phyloP scores from a whole-genome alignment of 2,329 filamentous ascomycete species.

The Chaetomium globosum region DNA sequence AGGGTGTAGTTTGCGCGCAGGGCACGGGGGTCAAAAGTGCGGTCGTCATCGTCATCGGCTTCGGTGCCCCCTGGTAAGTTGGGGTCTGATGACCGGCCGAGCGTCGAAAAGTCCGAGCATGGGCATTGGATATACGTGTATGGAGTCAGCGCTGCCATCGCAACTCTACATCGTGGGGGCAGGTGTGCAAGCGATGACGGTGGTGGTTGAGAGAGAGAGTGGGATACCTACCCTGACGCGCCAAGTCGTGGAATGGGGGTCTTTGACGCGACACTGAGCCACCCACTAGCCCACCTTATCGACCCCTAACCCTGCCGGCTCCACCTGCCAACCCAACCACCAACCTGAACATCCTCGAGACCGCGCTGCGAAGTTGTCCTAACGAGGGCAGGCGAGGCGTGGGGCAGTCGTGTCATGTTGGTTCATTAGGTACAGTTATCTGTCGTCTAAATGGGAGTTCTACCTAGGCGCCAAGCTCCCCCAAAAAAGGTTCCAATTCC shows the following conservation, averaged over 20 bases:
- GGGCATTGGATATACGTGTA: conserved; percentile 71
- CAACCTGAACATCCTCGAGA: too few relatives aligned
- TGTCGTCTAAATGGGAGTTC: too few relatives aligned
- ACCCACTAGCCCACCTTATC: background rate
- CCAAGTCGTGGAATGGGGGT: background rate
- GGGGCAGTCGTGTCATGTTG: too few relatives aligned
- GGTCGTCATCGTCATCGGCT: conserved; percentile 72
- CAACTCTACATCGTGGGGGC: conserved; percentile 18
- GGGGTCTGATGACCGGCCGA: conserved; percentile 39
- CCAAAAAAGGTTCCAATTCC: too few relatives aligned
- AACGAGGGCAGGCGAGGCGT: too few relatives aligned
- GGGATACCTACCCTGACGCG: conserved; percentile 7
- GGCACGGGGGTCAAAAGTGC: conserved; percentile 82
- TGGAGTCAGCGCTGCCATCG: conserved; percentile 57
- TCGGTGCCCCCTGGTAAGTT: conserved; percentile 34
- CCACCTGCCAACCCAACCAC: background rate
- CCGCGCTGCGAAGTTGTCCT: too few relatives aligned
- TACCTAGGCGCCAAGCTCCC: too few relatives aligned
- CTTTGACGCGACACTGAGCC: conserved; percentile 4
- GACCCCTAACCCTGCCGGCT: conserved; percentile 27
- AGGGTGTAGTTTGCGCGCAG: conserved; percentile 87
- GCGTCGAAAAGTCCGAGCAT: conserved; percentile 55
- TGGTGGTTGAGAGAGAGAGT: background rate
- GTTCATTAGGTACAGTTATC: too few relatives aligned
- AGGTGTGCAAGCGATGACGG: background rate